Percentiles rank a stretch among this genome's conserved stretches.
Conservation (phyloP, 345 rosid species). For the Psidium friedrichsthalianum region DNA sequence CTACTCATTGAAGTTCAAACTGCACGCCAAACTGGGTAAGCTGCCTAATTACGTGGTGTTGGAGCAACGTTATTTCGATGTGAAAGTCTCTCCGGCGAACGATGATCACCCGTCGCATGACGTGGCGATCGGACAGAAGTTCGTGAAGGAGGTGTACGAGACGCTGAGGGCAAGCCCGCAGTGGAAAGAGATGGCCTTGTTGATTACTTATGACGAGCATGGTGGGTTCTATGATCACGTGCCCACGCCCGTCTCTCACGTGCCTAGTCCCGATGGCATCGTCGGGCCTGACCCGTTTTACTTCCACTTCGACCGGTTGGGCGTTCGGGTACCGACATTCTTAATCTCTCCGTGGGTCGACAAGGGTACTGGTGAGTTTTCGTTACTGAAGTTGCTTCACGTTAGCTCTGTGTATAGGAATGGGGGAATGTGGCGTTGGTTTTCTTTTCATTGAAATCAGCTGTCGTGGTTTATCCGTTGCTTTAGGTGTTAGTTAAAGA, state of each 20-base stretch:
- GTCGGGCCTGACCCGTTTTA: slow-evolving; percentile 85
- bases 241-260: slow-evolving; percentile 68
- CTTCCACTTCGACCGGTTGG: slow-evolving; percentile 81
- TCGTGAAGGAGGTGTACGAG: slow-evolving; percentile 95
- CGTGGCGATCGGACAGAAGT: slow-evolving; percentile 72
- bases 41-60: slow-evolving; percentile 80
- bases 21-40: slow-evolving; percentile 59
- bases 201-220: slow-evolving; percentile 91
- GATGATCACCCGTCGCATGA: slow-evolving; percentile 99
- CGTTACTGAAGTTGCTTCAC: neutral
- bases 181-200: slow-evolving; percentile 90
- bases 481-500: neutral
- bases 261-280: slow-evolving; percentile 91
- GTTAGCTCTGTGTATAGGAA: neutral
- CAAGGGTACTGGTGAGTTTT: slow-evolving; percentile 70
- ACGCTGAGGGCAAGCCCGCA: slow-evolving; percentile 83
- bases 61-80: slow-evolving; percentile 83
- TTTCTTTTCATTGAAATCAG: neutral
- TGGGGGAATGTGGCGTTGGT: neutral
- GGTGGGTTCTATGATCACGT: slow-evolving; percentile 99
- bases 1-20: slow-evolving; percentile 48
- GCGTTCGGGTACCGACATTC: slow-evolving; percentile 85
- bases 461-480: neutral
- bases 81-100: slow-evolving; percentile 58
- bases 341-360: slow-evolving; percentile 92